Evolutionary conservation across 495 filamentous ascomycete species (phyloP), one percentile per base, ranked within the genome.

Genomic region (Xylaria cubensis): DNA sequence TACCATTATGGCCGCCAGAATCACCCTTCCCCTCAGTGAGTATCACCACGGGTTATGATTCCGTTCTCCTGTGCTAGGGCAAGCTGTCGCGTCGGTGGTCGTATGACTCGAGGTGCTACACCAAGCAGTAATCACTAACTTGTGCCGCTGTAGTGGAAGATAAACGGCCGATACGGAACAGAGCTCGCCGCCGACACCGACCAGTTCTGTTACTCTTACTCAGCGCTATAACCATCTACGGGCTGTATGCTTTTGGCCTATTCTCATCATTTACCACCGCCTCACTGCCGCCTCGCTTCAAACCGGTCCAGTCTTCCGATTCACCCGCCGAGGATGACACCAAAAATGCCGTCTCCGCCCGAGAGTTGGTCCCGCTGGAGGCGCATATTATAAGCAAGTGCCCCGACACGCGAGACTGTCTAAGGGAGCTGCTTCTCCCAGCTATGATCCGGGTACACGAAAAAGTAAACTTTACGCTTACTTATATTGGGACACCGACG

Each of bases 331-430:
- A 24, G 24, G 17, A 56, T 46, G 48, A 34, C 19, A 12, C 17
- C 32, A 19, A 63, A 42, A 6, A 68, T 42, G 64, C 55, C 39
- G 62, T 29, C 61, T 42, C 34, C 3, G 17, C 46, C 46, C 34
- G 67, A 58, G 71, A 71, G 41, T 71, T 79, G 64, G 90, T 97
- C 13, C 91, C 94, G 4, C 84, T 99, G 10, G 96, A 99, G 77
- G 92, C 93, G 68, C 93, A 97, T 77, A 92, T 97, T 72, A 97
- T 97, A 92, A 92, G 91, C 81, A 97, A 98, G 84, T 99, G 96
- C 75, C 96, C 96, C 0, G 93, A 97, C 80, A 92, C 93, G 3
- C 86, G 82, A 78, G 90, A 91, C 77, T 98, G 96, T 77, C 85
- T 99, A 7, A 88, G 89, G 61, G 84, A 95, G 66, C 78, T 99